These are phyloP conservation scores for Naegleria lovaniensis DNA, from an alignment of 208 protist species.

Conservation along the genomic window DNA sequence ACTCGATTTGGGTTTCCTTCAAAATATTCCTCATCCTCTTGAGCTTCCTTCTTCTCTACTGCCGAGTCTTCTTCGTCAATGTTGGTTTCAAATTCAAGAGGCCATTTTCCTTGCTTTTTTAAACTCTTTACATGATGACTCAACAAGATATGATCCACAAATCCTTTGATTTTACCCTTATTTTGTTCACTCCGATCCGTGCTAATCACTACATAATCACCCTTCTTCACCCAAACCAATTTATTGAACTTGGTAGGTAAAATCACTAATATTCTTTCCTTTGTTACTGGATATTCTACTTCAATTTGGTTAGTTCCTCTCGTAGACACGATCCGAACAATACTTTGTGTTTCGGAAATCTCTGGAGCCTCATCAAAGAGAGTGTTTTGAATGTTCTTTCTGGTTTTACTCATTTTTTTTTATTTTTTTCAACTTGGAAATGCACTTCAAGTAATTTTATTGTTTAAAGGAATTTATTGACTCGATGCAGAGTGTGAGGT, in stretches of 20 bases:
- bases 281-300: slow-evolving; percentile 23
- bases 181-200: slow-evolving; percentile 6
- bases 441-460: no score
- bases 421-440: background rate
- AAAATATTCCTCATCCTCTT: slow-evolving; percentile 27
- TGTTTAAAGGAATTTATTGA: no score
- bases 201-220: slow-evolving; percentile 29
- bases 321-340: background rate
- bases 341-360: background rate
- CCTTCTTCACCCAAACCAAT: slow-evolving; percentile 34
- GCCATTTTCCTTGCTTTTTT: slow-evolving; percentile 5
- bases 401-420: slow-evolving; percentile 13
- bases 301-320: slow-evolving; percentile 27
- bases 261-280: slow-evolving; percentile 21
- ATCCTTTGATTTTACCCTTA: slow-evolving; percentile 14
- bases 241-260: slow-evolving; percentile 34
- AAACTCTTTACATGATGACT: slow-evolving; percentile 29
- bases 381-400: background rate
- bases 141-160: slow-evolving; percentile 24
- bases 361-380: background rate
- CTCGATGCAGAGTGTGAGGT: no score
- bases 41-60: background rate
- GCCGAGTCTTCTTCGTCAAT: background rate
- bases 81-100: background rate
- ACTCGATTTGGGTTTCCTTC: slow-evolving; percentile 33